Percentiles rank a stretch among this genome's conserved stretches.
Conservation (phyloP, 306 rosid genomes). For the Gastrolobium bilobum region DNA sequence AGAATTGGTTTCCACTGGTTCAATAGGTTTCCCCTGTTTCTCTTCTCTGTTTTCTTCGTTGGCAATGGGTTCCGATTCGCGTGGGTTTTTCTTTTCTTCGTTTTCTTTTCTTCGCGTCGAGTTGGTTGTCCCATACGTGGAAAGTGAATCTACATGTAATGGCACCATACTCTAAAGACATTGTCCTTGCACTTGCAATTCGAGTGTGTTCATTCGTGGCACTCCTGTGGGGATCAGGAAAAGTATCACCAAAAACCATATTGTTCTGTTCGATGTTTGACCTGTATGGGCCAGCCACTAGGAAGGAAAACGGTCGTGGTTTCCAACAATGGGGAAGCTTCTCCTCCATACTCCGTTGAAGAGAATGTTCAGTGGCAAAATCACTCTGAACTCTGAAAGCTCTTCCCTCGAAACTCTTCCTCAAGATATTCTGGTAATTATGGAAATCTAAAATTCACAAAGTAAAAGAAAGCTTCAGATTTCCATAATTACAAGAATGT, state of each 20-base stretch:
- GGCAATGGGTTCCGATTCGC: neutral
- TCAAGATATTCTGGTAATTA: no score
- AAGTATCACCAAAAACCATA: slow-evolving; percentile 22
- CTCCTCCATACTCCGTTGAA: no score
- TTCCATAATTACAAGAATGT: no score
- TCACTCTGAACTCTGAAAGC: no score
- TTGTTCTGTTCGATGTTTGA: slow-evolving; percentile 12
- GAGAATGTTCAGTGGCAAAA: neutral
- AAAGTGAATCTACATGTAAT: slow-evolving; percentile 57
- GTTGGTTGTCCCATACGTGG: slow-evolving; percentile 46
- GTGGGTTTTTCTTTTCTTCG: neutral
- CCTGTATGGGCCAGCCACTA: slow-evolving; percentile 33
- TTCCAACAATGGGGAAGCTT: no score
- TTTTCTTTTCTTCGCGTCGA: slow-evolving; percentile 3
- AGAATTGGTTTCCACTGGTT: slow-evolving; percentile 40
- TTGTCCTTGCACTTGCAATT: slow-evolving; percentile 35
- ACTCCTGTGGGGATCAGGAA: slow-evolving; percentile 39
- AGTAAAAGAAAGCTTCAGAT: no score
- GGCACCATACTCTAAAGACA: slow-evolving; percentile 17
- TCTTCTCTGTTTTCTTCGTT: slow-evolving; percentile 43
- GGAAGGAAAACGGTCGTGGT: no score
- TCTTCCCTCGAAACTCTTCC: no score
- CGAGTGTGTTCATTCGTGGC: slow-evolving; percentile 40
- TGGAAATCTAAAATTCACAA: no score
- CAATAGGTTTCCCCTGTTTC: slow-evolving; percentile 47